These are phyloP conservation scores for Termitomyces eurrhizus DNA, from an alignment of 768 basidiomycete genomes.

Conservation along the genomic window DNA sequence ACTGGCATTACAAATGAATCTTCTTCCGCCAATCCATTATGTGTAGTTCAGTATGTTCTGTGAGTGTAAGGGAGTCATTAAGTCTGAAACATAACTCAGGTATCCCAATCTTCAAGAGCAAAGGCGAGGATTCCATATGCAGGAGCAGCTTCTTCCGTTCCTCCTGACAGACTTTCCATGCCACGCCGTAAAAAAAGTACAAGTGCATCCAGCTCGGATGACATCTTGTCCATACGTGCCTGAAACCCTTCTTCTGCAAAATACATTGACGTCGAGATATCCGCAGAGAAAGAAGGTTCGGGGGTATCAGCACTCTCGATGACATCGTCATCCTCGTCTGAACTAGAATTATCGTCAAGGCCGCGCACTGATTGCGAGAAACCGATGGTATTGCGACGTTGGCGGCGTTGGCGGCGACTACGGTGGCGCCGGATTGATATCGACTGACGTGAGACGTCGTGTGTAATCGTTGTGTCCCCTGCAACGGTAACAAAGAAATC, in stretches of 20 bases:
- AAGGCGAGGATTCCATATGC: conserved; percentile 74
- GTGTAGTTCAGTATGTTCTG: neutral
- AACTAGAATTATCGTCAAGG: conserved; percentile 29
- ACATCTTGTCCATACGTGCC: conserved; percentile 56
- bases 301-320: conserved; percentile 24
- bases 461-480: conserved; percentile 55
- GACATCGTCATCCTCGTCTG: conserved; percentile 43
- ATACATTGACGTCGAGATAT: conserved; percentile 24
- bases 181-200: conserved; percentile 67
- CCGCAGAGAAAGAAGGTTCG: conserved; percentile 40
- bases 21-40: neutral
- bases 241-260: conserved; percentile 46
- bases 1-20: neutral
- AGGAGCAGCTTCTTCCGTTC: conserved; percentile 53
- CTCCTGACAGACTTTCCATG: conserved; percentile 64
- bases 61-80: neutral
- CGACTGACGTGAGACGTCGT: conserved; percentile 51
- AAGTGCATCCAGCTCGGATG: conserved; percentile 64
- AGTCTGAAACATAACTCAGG: conserved; percentile 18
- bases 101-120: conserved; percentile 76
- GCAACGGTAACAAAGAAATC: conserved; percentile 57
- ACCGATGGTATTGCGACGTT: conserved; percentile 56
- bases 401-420: conserved; percentile 54
- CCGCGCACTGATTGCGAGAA: conserved; percentile 43
- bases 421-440: conserved; percentile 55